These are phyloP conservation scores for Heterobasidion annosum DNA, from an alignment of 1,284 basidiomycete genomes.

Conservation along the genomic window DNA sequence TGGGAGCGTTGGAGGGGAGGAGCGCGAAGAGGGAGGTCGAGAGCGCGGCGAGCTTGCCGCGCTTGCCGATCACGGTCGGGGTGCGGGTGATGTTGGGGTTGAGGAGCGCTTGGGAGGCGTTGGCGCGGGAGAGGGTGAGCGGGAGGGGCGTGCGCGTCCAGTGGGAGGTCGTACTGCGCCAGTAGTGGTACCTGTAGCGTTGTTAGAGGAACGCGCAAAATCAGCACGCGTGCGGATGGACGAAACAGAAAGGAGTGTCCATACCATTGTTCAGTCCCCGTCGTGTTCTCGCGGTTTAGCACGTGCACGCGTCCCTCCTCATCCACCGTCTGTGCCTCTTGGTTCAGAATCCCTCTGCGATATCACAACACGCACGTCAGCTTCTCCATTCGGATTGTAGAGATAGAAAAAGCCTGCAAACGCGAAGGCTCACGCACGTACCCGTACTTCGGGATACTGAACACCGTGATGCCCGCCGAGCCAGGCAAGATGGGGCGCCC, in stretches of 20 bases:
- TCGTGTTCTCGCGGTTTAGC: slow-evolving; percentile 33
- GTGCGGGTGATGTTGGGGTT: slow-evolving; percentile 25
- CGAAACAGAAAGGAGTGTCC: neutral
- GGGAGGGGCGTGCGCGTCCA: slow-evolving; percentile 32
- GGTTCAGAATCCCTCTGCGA: slow-evolving; percentile 31
- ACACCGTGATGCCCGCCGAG: slow-evolving; percentile 30
- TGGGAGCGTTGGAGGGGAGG: slow-evolving; percentile 28
- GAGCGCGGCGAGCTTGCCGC: slow-evolving; percentile 27
- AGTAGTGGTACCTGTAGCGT: slow-evolving; percentile 29
- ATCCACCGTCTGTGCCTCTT: slow-evolving; percentile 32
- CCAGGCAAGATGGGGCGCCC: slow-evolving; percentile 24
- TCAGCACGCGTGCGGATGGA: neutral
- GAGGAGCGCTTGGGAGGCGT: slow-evolving; percentile 5
- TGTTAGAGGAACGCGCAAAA: neutral
- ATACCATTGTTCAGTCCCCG: slow-evolving; percentile 28
- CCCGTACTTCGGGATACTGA: slow-evolving; percentile 34
- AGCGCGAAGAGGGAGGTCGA: slow-evolving; percentile 20
- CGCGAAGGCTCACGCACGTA: slow-evolving; percentile 9
- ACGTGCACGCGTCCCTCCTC: slow-evolving; percentile 28
- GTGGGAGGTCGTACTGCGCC: slow-evolving; percentile 23
- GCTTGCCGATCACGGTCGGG: slow-evolving; percentile 31
- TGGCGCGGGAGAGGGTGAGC: slow-evolving; percentile 17
- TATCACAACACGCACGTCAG: neutral
- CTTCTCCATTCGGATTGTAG: neutral
- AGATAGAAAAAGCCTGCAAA: neutral